Evolutionary conservation across 768 basidiomycete genomes (phyloP), one percentile per base, ranked within the genome.

Genomic region (Pleurotus citrinopileatus): DNA sequence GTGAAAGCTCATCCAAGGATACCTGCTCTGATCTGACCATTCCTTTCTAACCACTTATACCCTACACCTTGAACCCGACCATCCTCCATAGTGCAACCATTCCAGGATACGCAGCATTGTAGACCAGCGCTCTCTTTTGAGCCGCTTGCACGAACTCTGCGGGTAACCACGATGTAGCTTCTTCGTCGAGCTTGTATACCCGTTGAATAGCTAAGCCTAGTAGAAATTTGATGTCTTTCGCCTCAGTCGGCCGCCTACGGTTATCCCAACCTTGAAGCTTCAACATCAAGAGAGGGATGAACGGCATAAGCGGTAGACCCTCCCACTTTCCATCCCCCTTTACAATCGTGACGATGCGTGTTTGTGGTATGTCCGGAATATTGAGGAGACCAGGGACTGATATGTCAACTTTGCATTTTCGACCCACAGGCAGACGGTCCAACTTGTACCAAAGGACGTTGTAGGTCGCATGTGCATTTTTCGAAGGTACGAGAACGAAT

Each of bases 391-490:
- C 57, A 8, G 60, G 60, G 32, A 60, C 48, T n/a, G 58, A 55
- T 4, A 60, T 19, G 43, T 60, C 60, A 27, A 60, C 60, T 42
- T 60, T 60, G 57, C 50, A 52, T 17, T 42, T 9, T 10, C 32
- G 15, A 25, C 50, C n/a, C n/a, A n/a, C n/a, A n/a, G 50, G 50
- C 4, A 13, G 17, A 15, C 12, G 17, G 47, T 15, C n/a, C 37
- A 25, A 9, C 28, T 36, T 27, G 34, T 52, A 52, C 29, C 4
- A 52, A 17, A 52, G 22, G 1, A 72, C 70, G 44, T 63, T 61
- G 65, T 73, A 72, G 1, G 67, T 68, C 2, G 69, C 70, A 9
- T 45, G 37, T 2, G 61, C 63, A 55, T 67, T 62, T 28, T 57
- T 64, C 6, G 72, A 61, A 4, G 54, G 25, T 8, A 70, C 61